Evolutionary conservation across 495 filamentous ascomycete species (phyloP), one percentile per base, ranked within the genome.

Genomic region (Haplographium delicatum): DNA sequence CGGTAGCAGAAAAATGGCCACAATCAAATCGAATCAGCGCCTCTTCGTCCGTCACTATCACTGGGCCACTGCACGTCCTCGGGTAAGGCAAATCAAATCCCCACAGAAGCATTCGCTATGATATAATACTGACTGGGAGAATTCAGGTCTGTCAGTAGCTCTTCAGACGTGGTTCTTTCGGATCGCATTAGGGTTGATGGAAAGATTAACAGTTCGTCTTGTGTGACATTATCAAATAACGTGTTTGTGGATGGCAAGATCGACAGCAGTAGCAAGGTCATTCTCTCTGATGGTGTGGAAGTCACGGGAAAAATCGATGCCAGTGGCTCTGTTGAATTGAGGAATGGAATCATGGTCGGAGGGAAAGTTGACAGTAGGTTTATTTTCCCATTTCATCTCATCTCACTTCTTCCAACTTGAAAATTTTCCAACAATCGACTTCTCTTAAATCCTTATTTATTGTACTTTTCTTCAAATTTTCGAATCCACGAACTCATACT

Each of bases 291-390:
- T 34, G 47, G 47, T 15, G 51, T 59, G 2, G 22, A 38, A 5
- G 44, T 59, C 5, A 10, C 8, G 1, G 57, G 49, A 9, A 53
- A 59, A 26, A 22, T 59, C 28, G 37, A 51, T 41, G 51, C 52
- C 4, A 52, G 47, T 42, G 46, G 50, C 10, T 23, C 24, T 16
- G 23, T 54, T 24, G 51, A 54, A 16, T 47, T 58, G n/a, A 23
- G 33, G 18, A 51, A 44, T 44, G 51, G 47, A 3, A 34, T 58
- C 10, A 30, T 15, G 25, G 47, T 56, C 4, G 34, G 16, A 9
- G 47, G 46, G 3, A 56, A 56, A 42, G 41, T 56, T 34, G 30
- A 41, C 18, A 23, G 39, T 43, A 26, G 23, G 38, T 24, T 26
- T 6, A 10, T 7, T 31, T 6, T 7, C 7, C 28, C 28, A 31